Evolutionary conservation across 106 monocot species (phyloP).

Genomic region (Gastrodia elata): DNA sequence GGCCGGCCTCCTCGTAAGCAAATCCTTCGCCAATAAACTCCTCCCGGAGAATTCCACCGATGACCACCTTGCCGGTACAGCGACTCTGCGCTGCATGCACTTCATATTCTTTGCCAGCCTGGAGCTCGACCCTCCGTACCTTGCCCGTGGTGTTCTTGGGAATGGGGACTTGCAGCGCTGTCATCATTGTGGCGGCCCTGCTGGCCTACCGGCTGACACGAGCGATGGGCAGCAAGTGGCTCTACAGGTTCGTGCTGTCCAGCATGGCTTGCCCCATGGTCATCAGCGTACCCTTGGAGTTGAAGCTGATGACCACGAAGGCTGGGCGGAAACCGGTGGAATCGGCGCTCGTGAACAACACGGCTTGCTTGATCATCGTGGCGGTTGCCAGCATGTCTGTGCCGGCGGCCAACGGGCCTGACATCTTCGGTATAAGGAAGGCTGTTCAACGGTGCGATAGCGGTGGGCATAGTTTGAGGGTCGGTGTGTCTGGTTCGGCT

Average conservation of each 20-base stretch:
- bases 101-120: conserved; percentile 35
- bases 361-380: conserved; percentile 6
- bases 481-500: not conserved
- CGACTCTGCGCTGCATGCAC: conserved; percentile 6
- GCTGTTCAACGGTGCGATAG: not conserved
- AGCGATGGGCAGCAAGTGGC: not conserved
- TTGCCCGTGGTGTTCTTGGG: not conserved
- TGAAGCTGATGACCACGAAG: conserved; percentile 28
- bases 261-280: conserved; percentile 29
- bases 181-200: not conserved
- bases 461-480: not conserved
- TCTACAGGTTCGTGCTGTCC: conserved; percentile 16
- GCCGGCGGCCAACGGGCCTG: not conserved
- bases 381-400: too few species aligned
- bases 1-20: conserved; percentile 38
- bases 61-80: not conserved
- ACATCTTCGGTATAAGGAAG: not conserved
- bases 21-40: conserved; percentile 14
- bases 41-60: not conserved
- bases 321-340: conserved; percentile 25
- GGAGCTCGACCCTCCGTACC: conserved; percentile 19
- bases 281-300: conserved; percentile 25
- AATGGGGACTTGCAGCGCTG: not conserved
- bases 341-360: conserved; percentile 27
- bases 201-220: not conserved